A percentile compares a stretch with the other conserved stretches of the same genome.
phyloP scores from a whole-genome alignment of 768 basidiomycete genomes.

The Pholiota microspora region DNA sequence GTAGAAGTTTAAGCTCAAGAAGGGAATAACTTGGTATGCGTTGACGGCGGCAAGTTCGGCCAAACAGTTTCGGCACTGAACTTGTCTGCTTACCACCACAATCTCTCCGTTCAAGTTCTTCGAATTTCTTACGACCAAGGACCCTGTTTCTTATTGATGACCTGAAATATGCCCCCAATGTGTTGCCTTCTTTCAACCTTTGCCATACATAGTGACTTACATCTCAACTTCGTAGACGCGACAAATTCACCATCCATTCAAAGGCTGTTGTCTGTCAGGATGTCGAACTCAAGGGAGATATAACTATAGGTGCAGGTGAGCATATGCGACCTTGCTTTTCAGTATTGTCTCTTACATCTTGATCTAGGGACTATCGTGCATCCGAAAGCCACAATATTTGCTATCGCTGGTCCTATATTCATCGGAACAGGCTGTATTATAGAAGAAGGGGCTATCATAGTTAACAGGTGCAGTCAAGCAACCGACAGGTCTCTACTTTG shows the following conservation, averaged over 20 bases:
- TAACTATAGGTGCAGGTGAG: conserved; percentile 83
- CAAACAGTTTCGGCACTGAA: not conserved
- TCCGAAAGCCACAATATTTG: conserved; percentile 92
- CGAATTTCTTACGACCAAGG: not conserved
- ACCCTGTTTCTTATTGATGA: not conserved
- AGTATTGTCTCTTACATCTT: not conserved
- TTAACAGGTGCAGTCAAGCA: conserved; percentile 56
- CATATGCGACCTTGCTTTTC: not conserved
- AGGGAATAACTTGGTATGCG: not conserved
- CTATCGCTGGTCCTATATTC: conserved; percentile 86
- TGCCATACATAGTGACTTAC: conserved; percentile 7
- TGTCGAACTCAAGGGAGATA: conserved; percentile 91
- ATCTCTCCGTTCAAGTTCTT: not conserved
- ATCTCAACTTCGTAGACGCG: conserved; percentile 50
- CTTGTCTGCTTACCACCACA: not conserved
- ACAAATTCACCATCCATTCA: conserved; percentile 88
- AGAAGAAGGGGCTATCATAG: conserved; percentile 87
- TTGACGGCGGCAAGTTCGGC: not conserved
- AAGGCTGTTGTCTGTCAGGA: conserved; percentile 91
- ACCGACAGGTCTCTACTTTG: not conserved
- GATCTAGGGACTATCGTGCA: conserved; percentile 79
- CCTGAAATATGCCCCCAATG: conserved; percentile 34
- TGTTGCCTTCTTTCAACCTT: conserved; percentile 22
- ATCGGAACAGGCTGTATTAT: conserved; percentile 88
- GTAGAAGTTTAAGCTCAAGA: too few relatives aligned